Evolutionary conservation across 805 yeast genomes (phyloP).

Genomic region (Soucietia sequanensis): DNA sequence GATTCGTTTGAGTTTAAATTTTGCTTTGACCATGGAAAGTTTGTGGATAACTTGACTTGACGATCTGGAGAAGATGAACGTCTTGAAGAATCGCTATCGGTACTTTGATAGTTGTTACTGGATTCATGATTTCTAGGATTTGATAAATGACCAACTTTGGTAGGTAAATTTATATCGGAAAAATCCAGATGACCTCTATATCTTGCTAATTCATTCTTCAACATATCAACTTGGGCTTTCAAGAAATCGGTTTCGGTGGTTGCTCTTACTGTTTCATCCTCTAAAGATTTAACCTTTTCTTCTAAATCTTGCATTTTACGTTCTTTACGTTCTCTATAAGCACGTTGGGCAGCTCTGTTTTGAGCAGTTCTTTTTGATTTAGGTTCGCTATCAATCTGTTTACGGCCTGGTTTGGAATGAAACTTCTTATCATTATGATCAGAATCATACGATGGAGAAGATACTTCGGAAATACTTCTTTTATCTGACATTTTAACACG

Average conservation of each 20-base stretch:
- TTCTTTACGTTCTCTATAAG: constrained; percentile 93
- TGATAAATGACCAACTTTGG: constrained; percentile 27
- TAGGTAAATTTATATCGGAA: constrained; percentile 29
- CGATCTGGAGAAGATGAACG: constrained; percentile 4
- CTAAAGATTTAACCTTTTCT: constrained; percentile 68
- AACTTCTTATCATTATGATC: constrained; percentile 36
- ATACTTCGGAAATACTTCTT: constrained; percentile 26
- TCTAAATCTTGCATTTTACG: constrained; percentile 82
- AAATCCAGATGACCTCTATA: constrained; percentile 45
- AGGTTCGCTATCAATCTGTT: constrained; percentile 75
- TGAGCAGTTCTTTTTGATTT: constrained; percentile 92
- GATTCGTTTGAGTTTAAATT: constrained; percentile 10
- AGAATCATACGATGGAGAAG: constrained; percentile 9
- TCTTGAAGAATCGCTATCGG: constrained; percentile 2
- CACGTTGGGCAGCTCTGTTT: constrained; percentile 97
- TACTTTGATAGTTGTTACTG: not conserved
- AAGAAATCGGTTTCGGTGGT: constrained; percentile 71
- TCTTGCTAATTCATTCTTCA: constrained; percentile 67
- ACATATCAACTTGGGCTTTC: constrained; percentile 69
- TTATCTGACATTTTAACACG: constrained; percentile 16
- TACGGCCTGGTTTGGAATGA: constrained; percentile 72
- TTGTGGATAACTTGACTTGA: constrained; percentile 40
- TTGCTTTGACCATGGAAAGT: constrained; percentile 50
- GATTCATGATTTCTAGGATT: constrained; percentile 9
- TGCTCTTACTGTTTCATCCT: constrained; percentile 66